Conservation (phyloP, 306 rosid species). For the Dryas drummondii region DNA sequence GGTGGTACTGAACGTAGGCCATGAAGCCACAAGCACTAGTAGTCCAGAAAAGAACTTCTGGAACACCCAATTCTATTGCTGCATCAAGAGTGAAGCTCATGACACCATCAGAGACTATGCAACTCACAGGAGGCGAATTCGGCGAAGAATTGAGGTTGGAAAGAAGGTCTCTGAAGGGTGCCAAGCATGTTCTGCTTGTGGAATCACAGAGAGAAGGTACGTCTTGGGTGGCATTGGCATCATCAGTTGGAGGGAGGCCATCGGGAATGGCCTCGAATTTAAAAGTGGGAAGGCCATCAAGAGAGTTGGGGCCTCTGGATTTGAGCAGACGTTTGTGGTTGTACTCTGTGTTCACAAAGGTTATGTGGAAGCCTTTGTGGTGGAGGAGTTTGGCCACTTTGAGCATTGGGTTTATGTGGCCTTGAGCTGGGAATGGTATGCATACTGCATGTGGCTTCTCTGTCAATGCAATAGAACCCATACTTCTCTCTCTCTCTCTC, state of each 20-base stretch:
- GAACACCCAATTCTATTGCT: conserved; percentile 34
- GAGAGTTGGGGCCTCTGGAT: conserved; percentile 25
- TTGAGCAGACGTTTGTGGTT: conserved; percentile 30
- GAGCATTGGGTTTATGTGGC: conserved; percentile 38
- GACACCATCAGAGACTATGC: conserved; percentile 37
- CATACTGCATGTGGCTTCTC: conserved; percentile 22
- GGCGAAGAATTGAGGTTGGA: conserved; percentile 20
- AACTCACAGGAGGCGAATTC: conserved; percentile 16
- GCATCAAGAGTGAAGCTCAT: conserved; percentile 39
- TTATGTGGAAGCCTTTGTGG: conserved; percentile 31
- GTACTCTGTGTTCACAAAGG: conserved; percentile 35
- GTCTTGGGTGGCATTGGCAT: conserved; percentile 27
- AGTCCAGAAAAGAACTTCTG: conserved; percentile 30
- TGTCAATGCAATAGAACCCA: not conserved
- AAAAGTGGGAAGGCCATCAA: conserved; percentile 23
- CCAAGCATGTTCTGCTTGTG: not conserved
- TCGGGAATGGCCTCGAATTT: conserved; percentile 30
- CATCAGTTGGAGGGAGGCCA: conserved; percentile 21
- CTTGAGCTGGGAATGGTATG: conserved; percentile 34
- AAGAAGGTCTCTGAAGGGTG: conserved; percentile 25
- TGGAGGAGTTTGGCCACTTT: conserved; percentile 35
- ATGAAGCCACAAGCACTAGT: conserved; percentile 43
- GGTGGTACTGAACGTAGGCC: conserved; percentile 27
- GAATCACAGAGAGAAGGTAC: not conserved
- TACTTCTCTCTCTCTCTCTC: no score